Evolutionary conservation across 2,329 filamentous ascomycete genomes (phyloP).

Genomic region (Cladosporium oxysporum): DNA sequence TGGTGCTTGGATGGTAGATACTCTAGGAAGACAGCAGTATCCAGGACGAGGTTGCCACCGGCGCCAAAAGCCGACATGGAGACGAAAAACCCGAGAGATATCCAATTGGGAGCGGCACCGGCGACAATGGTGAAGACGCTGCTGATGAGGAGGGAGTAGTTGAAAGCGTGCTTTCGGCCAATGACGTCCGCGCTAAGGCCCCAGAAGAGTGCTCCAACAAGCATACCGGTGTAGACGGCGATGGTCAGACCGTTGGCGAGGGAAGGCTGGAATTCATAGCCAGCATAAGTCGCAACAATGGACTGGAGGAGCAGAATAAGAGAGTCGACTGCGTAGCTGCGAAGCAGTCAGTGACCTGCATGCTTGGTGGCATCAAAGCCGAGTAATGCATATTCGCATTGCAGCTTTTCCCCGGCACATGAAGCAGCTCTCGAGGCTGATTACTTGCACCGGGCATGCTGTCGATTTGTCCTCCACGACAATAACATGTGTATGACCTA

Average conservation of each 20-base stretch:
- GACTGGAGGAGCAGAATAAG: slow-evolving; percentile 62
- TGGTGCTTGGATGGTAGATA: slow-evolving; percentile 60
- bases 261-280: slow-evolving; percentile 58
- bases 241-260: slow-evolving; percentile 61
- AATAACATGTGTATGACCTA: slow-evolving; percentile 31
- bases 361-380: not conserved
- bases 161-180: slow-evolving; percentile 69
- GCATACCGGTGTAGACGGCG: slow-evolving; percentile 59
- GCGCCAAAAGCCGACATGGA: slow-evolving; percentile 64
- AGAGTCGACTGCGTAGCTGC: slow-evolving; percentile 59
- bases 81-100: slow-evolving; percentile 64
- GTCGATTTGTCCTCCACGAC: not conserved
- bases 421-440: not conserved
- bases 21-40: slow-evolving; percentile 62
- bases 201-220: slow-evolving; percentile 66
- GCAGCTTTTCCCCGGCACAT: not conserved
- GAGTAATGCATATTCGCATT: not conserved
- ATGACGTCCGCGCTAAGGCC: slow-evolving; percentile 68
- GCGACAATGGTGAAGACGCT: slow-evolving; percentile 64
- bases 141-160: slow-evolving; percentile 64
- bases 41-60: slow-evolving; percentile 64
- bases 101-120: slow-evolving; percentile 68
- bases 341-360: slow-evolving; percentile 3
- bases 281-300: slow-evolving; percentile 61
- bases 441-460: not conserved